These are phyloP conservation scores for Trichoderma sp. DNA, from an alignment of 2,329 filamentous ascomycete species.

Conservation along the genomic window DNA sequence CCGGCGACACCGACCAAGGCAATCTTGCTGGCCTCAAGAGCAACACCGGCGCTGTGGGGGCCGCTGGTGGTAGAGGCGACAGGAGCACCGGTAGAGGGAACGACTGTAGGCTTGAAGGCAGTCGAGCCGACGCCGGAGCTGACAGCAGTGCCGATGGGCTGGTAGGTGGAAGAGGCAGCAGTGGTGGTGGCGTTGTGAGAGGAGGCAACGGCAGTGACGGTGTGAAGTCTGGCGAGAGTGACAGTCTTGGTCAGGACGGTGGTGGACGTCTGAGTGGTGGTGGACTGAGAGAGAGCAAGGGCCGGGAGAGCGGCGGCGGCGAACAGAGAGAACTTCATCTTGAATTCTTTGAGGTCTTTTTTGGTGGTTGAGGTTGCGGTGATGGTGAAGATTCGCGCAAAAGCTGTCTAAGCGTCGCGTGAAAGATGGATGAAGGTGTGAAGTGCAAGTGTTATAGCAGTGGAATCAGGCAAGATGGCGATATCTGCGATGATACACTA, in stretches of 20 bases:
- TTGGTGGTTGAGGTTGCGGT: slow-evolving; percentile 28
- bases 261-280: slow-evolving; percentile 46
- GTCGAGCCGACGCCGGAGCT: slow-evolving; percentile 31
- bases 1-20: slow-evolving; percentile 55
- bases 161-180: slow-evolving; percentile 39
- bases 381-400: slow-evolving; percentile 33
- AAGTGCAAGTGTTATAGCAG: slow-evolving; percentile 4
- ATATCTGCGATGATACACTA: slow-evolving; percentile 2
- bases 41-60: slow-evolving; percentile 48
- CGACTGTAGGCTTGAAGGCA: slow-evolving; percentile 32
- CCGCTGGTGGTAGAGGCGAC: slow-evolving; percentile 43
- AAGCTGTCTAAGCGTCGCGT: slow-evolving; percentile 32
- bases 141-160: slow-evolving; percentile 2
- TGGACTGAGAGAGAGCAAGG: slow-evolving; percentile 53
- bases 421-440: neutral
- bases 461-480: slow-evolving; percentile 11
- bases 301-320: slow-evolving; percentile 57
- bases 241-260: slow-evolving; percentile 53
- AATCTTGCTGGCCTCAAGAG: slow-evolving; percentile 50
- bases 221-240: slow-evolving; percentile 54
- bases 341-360: slow-evolving; percentile 33
- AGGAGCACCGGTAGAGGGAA: slow-evolving; percentile 37
- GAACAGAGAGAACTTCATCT: slow-evolving; percentile 49
- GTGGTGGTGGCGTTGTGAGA: slow-evolving; percentile 43
- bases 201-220: slow-evolving; percentile 37